Evolutionary conservation across 2,329 filamentous ascomycete genomes (phyloP).

Genomic region (Epichloe aotearoae): DNA sequence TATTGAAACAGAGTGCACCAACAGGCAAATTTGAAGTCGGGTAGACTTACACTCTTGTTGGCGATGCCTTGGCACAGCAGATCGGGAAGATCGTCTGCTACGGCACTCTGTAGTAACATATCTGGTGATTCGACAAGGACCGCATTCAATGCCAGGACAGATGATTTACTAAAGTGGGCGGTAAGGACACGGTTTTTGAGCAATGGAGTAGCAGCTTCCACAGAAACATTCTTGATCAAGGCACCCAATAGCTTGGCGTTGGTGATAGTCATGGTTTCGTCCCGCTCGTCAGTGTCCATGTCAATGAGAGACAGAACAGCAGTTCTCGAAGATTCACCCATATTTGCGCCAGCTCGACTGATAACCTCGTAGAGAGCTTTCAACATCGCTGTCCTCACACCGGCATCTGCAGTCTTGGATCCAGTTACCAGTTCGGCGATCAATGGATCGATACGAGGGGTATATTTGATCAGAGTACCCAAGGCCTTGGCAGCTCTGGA

Average conservation of each 20-base stretch:
- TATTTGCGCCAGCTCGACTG: slow-evolving; percentile 84
- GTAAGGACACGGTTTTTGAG: slow-evolving; percentile 67
- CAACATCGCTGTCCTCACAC: slow-evolving; percentile 90
- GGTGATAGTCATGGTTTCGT: slow-evolving; percentile 71
- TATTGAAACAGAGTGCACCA: background rate
- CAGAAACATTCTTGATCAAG: slow-evolving; percentile 72
- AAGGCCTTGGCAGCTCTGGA: slow-evolving; percentile 84
- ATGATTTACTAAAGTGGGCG: slow-evolving; percentile 60
- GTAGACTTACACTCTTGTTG: slow-evolving; percentile 53
- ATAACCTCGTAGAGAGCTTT: slow-evolving; percentile 94
- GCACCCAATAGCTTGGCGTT: slow-evolving; percentile 84
- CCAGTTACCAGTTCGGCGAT: slow-evolving; percentile 90
- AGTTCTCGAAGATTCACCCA: slow-evolving; percentile 79
- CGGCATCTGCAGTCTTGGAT: slow-evolving; percentile 71
- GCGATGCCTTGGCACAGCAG: slow-evolving; percentile 68
- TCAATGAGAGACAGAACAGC: slow-evolving; percentile 87
- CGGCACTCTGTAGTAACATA: slow-evolving; percentile 49
- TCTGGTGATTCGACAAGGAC: slow-evolving; percentile 70
- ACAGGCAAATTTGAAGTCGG: slow-evolving; percentile 8
- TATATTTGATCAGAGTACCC: slow-evolving; percentile 90
- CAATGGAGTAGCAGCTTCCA: slow-evolving; percentile 48
- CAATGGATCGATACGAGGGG: slow-evolving; percentile 86
- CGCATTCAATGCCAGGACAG: slow-evolving; percentile 77
- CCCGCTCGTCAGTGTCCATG: slow-evolving; percentile 61
- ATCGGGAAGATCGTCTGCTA: slow-evolving; percentile 62